Base-by-base conservation (phyloP, 2,329 filamentous ascomycete species). In the Emericellopsis cladophorae region DNA sequence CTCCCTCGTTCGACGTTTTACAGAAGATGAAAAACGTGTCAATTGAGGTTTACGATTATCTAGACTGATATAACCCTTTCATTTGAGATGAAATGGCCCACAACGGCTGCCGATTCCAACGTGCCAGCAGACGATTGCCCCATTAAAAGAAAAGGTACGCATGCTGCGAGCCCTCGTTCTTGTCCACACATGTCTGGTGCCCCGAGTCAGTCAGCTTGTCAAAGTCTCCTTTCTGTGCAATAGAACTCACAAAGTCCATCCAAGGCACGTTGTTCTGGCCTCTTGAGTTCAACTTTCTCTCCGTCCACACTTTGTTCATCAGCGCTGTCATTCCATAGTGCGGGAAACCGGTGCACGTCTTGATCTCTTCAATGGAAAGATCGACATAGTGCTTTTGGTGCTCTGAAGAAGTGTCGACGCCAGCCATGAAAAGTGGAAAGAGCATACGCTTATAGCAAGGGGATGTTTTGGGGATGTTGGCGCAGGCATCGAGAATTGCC, bases 241-340 rank as follows among this genome's bases (percentile, higher is more conserved):
- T 11, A 14, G 37, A 23, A 44, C 51, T 40, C 31, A 54, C 53
- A n/a, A 54, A 55, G 38, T 53, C 52, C 51, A 53, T 55, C 52
- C 51, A 53, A 1, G 50, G 50, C 10, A 55, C 35, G 7, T 55
- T 50, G 2, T 29, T 42, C 48, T 43, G 44, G 2, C 43, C 49
- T 1, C 39, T 40, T 4, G 42, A 38, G 12, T 50, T 49, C 1
- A 36, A 40, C 8, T 34, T 40, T 5, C 53, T 44, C 33, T 45
- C 48, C 4, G 51, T 49, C 48, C 52, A 54, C 2, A 55, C 53
- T 3, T 45, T 49, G 2, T 48, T 45, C 7, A 55, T 31, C 0
- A 53, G 15, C n/a, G 54, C 48, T 0, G 48, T 49, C 50, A 55
- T 53, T 1, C 49, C 52, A 1, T 43, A 40, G 26, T 54, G 52